Percentiles rank a stretch among this genome's conserved stretches.
phyloP scores from a whole-genome alignment of 1,284 basidiomycete genomes.

The Grifola frondosa region DNA sequence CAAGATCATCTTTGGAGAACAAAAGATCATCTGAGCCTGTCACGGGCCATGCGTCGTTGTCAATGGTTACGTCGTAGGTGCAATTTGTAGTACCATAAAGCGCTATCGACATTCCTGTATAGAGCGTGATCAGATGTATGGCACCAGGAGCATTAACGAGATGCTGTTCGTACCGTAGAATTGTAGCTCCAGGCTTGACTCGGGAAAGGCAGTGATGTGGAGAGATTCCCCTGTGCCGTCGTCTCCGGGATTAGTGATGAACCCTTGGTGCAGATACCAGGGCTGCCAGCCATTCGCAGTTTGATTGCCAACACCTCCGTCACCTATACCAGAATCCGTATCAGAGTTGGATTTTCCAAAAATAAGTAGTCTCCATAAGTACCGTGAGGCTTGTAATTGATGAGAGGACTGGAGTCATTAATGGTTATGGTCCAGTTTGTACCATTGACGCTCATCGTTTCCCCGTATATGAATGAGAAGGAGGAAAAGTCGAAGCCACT shows the following conservation, averaged over 20 bases:
- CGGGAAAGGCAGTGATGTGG: conserved; percentile 26
- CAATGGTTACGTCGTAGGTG: conserved; percentile 30
- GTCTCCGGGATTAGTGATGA: conserved; percentile 16
- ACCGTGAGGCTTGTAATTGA: conserved; percentile 25
- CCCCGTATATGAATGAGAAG: too few relatives aligned
- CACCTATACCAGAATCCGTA: conserved; percentile 16
- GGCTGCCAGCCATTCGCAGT: conserved; percentile 28
- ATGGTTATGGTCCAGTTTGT: conserved; percentile 21
- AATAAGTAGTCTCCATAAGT: too few relatives aligned
- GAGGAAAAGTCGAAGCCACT: too few relatives aligned
- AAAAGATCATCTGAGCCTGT: conserved; percentile 8
- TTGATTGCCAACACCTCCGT: conserved; percentile 20
- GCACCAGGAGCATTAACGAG: not conserved
- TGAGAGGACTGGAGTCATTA: conserved; percentile 25
- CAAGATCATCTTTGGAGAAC: conserved; percentile 13
- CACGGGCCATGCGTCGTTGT: conserved; percentile 18
- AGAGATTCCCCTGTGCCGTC: conserved; percentile 17
- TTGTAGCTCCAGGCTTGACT: conserved; percentile 24
- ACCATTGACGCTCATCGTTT: too few relatives aligned
- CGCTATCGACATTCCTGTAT: conserved; percentile 2
- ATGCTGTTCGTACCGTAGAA: conserved; percentile 31
- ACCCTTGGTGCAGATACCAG: conserved; percentile 27
- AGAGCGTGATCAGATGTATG: conserved; percentile 2
- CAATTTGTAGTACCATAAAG: conserved; percentile 10
- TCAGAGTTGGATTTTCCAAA: not conserved